These are phyloP conservation scores for Amesomyces nigricolor DNA, from an alignment of 2,329 filamentous ascomycete species.

Conservation along the genomic window DNA sequence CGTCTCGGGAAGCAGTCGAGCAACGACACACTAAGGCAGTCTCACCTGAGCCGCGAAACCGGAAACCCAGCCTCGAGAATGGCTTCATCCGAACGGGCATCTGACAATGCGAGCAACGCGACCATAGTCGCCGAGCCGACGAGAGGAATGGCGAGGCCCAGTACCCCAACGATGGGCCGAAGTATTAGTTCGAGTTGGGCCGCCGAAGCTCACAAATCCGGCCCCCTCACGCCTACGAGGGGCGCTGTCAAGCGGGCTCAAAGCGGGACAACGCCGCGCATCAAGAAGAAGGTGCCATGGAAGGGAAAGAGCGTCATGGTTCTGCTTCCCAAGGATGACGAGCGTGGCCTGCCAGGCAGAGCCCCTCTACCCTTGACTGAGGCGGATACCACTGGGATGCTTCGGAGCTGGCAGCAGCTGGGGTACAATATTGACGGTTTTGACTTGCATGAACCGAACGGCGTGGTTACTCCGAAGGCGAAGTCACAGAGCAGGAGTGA, in stretches of 20 bases:
- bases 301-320: conserved; percentile 70
- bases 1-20: conserved; percentile 47
- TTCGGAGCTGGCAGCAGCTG: conserved; percentile 60
- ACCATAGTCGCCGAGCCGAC: neutral
- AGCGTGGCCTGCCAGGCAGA: conserved; percentile 53
- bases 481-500: conserved; percentile 60
- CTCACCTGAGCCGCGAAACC: conserved; percentile 26
- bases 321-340: conserved; percentile 61
- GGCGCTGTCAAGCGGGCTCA: conserved; percentile 35
- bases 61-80: conserved; percentile 22
- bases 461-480: conserved; percentile 34
- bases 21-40: conserved; percentile 49
- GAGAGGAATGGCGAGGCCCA: conserved; percentile 21
- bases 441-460: conserved; percentile 50
- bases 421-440: conserved; percentile 67
- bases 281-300: conserved; percentile 70
- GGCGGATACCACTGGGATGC: conserved; percentile 54
- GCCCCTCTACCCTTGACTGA: conserved; percentile 49
- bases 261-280: conserved; percentile 43
- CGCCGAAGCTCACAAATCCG: conserved; percentile 17
- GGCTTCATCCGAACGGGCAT: conserved; percentile 24
- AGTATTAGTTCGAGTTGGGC: conserved; percentile 29
- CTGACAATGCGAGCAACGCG: conserved; percentile 19
- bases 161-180: conserved; percentile 32
- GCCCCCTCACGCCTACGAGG: conserved; percentile 26